Evolutionary conservation across 2,329 filamentous ascomycete genomes (phyloP).

Genomic region (Grosmannia huntii): DNA sequence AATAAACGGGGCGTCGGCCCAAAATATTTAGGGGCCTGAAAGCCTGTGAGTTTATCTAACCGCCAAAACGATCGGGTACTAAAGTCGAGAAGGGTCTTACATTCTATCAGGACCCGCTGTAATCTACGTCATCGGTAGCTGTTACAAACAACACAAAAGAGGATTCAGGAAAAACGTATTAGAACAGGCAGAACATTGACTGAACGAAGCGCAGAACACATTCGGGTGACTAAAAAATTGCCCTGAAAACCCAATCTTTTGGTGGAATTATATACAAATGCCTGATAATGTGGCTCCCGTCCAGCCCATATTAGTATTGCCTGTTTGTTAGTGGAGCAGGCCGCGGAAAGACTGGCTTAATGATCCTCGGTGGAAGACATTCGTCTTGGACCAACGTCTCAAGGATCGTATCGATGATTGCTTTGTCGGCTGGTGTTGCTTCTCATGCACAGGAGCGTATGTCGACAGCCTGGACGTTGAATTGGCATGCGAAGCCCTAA

Average conservation of each 20-base stretch:
- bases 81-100: too few species aligned
- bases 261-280: neutral
- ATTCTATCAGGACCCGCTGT: too few species aligned
- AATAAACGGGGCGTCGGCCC: neutral
- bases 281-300: neutral
- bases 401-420: conserved; percentile 16
- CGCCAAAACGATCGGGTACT: too few species aligned
- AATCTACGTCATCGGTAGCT: too few species aligned
- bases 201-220: neutral
- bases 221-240: neutral
- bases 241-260: neutral
- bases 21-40: neutral
- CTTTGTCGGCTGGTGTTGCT: conserved; percentile 9
- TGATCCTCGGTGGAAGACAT: conserved; percentile 23
- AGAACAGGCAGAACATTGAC: neutral
- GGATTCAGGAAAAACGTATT: too few species aligned
- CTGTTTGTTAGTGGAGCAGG: neutral
- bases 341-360: conserved; percentile 26
- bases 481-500: neutral
- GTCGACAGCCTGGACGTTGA: neutral
- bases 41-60: neutral
- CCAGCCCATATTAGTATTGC: neutral
- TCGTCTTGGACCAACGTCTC: conserved; percentile 24
- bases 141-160: too few species aligned
- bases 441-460: conserved; percentile 17